Percentiles rank a stretch among this genome's conserved stretches.
These are phyloP conservation scores for Linaria vulgaris DNA, from an alignment of 257 asterid species.

Conservation along the genomic window DNA sequence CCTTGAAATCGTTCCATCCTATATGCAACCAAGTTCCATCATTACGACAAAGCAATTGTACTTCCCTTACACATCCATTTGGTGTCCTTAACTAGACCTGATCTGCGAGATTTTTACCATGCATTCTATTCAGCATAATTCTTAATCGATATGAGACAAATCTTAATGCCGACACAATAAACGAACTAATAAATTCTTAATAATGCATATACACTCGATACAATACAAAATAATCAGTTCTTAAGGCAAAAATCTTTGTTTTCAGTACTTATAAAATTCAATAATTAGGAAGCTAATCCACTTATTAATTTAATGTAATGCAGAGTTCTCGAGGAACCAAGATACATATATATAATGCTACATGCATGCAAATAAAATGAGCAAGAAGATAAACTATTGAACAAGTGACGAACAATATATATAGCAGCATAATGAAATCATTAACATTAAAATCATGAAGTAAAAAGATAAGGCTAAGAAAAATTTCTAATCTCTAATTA, in stretches of 20 bases:
- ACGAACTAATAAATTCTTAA: background rate
- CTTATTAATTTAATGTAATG: no score
- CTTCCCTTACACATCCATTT: background rate
- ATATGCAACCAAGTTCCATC: background rate
- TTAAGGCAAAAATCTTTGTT: background rate
- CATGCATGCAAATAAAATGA: no score
- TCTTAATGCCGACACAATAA: background rate
- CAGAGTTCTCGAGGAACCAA: background rate
- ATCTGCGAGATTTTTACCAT: slow-evolving; percentile 28
- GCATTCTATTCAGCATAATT: background rate
- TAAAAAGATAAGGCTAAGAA: no score
- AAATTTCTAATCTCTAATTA: no score
- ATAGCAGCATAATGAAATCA: background rate
- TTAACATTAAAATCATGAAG: no score
- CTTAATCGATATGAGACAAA: background rate
- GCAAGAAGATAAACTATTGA: no score
- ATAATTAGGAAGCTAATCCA: background rate
- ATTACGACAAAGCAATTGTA: background rate
- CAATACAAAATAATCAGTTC: background rate
- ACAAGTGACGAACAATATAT: background rate
- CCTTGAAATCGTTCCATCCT: background rate
- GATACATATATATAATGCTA: no score
- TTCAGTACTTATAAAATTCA: background rate
- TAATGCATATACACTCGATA: background rate
- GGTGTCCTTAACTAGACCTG: background rate